Percentiles rank a stretch among this genome's conserved stretches.
Evolutionary conservation across 73 alveolate species (phyloP).

Genomic region (Effrenium voratum): DNA sequence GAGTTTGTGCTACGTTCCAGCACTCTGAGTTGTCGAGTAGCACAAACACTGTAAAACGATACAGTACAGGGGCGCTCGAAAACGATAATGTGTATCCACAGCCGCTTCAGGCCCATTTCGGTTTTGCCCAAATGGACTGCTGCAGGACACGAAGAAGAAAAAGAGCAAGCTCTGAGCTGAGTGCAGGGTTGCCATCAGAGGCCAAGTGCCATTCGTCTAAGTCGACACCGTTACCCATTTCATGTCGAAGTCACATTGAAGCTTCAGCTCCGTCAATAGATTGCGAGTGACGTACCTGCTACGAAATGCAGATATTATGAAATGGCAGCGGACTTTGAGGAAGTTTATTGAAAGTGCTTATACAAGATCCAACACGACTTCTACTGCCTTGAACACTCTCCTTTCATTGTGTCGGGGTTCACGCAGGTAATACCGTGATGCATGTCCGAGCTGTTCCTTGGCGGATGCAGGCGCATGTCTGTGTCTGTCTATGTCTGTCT

Average conservation of each 20-base stretch:
- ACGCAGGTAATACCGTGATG: not conserved
- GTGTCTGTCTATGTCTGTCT: too few species aligned
- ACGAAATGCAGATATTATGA: too few species aligned
- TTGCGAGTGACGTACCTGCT: too few species aligned
- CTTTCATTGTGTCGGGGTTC: not conserved
- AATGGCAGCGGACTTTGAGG: too few species aligned
- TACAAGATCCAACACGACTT: not conserved
- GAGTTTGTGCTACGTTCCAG: too few species aligned
- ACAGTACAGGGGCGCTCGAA: not conserved
- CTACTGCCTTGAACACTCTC: too few species aligned
- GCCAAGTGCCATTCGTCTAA: not conserved
- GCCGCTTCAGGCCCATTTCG: not conserved
- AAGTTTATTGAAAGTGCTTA: not conserved
- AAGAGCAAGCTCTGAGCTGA: conserved; percentile 1
- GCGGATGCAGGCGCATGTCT: too few species aligned
- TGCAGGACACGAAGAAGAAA: conserved; percentile 79
- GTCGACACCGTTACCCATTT: not conserved
- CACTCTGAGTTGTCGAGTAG: too few species aligned
- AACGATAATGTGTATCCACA: not conserved
- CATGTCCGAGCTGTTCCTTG: too few species aligned
- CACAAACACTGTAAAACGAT: too few species aligned
- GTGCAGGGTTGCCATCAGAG: not conserved
- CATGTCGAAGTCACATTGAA: too few species aligned
- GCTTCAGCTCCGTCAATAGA: too few species aligned
- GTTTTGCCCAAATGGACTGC: not conserved